phyloP scores from a whole-genome alignment of 2,329 filamentous ascomycete genomes.

The Scytalidium lignicola region DNA sequence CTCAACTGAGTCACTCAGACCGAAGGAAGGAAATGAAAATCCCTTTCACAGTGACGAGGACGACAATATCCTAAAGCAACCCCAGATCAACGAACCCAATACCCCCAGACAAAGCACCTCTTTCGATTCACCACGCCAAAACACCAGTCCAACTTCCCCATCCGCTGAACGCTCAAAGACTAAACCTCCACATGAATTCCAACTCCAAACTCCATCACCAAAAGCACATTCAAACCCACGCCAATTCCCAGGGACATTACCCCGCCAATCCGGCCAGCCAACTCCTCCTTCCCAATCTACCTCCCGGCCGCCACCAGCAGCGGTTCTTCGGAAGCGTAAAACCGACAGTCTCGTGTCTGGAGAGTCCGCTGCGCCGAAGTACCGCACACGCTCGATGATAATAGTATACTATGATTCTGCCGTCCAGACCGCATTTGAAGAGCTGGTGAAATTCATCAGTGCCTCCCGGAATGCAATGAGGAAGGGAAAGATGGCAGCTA shows the following conservation, averaged over 20 bases:
- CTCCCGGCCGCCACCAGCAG: slow-evolving; percentile 76
- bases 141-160: background rate
- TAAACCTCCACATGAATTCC: background rate
- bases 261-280: slow-evolving; percentile 17
- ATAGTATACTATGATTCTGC: slow-evolving; percentile 91
- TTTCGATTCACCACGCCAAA: background rate
- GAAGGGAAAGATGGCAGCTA: slow-evolving; percentile 80
- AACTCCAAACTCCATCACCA: slow-evolving; percentile 4
- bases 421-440: slow-evolving; percentile 77
- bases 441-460: slow-evolving; percentile 76
- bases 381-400: slow-evolving; percentile 68
- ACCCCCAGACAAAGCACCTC: background rate
- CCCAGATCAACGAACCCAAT: background rate
- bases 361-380: slow-evolving; percentile 31
- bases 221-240: slow-evolving; percentile 10
- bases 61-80: slow-evolving; percentile 7
- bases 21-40: slow-evolving; percentile 21
- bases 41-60: slow-evolving; percentile 8
- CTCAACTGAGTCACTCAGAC: slow-evolving; percentile 28
- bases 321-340: slow-evolving; percentile 40
- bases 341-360: slow-evolving; percentile 26
- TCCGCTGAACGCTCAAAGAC: background rate
- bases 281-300: slow-evolving; percentile 71
- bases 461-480: slow-evolving; percentile 77
- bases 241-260: slow-evolving; percentile 10